These are phyloP conservation scores for Phalaenopsis aphrodite DNA, from an alignment of 106 monocot species.

Conservation along the genomic window DNA sequence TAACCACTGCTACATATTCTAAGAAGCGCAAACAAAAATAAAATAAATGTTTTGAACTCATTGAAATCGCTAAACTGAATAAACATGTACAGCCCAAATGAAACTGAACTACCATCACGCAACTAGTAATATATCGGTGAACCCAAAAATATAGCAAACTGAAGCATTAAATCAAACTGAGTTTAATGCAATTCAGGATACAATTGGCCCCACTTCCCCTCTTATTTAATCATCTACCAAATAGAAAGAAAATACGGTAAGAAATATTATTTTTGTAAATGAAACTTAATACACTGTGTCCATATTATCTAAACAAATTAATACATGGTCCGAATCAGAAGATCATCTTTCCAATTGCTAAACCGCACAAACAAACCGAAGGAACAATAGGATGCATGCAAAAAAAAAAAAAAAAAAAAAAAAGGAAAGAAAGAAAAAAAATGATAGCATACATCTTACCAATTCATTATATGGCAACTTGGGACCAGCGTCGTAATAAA, in stretches of 20 bases:
- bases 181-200: too few relatives aligned
- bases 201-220: too few relatives aligned
- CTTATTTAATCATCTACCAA: too few relatives aligned
- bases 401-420: too few relatives aligned
- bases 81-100: not conserved
- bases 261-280: not conserved
- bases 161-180: too few relatives aligned
- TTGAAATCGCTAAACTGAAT: not conserved
- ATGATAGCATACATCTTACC: constrained; percentile 33
- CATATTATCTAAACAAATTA: too few relatives aligned
- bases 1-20: not conserved
- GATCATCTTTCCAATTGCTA: not conserved
- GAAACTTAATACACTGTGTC: not conserved
- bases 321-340: too few relatives aligned
- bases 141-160: too few relatives aligned
- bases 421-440: too few relatives aligned
- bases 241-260: too few relatives aligned
- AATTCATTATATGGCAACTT: constrained; percentile 82
- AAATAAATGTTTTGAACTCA: not conserved
- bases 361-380: not conserved
- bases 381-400: not conserved
- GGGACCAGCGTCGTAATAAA: constrained; percentile 86
- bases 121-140: too few relatives aligned
- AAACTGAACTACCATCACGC: not conserved
- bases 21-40: not conserved